Evolutionary conservation across 1,139 yeast genomes (phyloP), one percentile per base, ranked within the genome.

Genomic region (Nematodospora anomalae): DNA sequence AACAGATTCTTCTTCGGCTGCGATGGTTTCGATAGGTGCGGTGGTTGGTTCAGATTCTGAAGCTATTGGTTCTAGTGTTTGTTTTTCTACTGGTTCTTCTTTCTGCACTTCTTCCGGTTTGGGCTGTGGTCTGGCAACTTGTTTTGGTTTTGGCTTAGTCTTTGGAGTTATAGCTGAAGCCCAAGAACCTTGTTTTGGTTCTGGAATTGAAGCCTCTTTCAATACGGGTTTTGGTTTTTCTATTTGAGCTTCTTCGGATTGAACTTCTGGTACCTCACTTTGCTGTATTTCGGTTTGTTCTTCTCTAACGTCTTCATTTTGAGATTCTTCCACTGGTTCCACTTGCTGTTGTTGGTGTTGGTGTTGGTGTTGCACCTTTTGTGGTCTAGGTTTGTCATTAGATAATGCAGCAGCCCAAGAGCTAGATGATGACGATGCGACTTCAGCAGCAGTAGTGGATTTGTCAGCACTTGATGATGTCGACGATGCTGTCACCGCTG

Each of bases 151-250:
- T 28, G 69, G 66, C 47, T 56, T 67, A 43, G 71, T 66, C 51
- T 74, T 73, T 44, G 83, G 80, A 37, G 82, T 72, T 47, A 77
- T 76, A 42, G 78, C 78, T 21, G 80, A 68, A 23, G 80, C 83
- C 83, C 83, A 77, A 4, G 81, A 66, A 14, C 67, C 60, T 46
- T 62, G 58, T 46, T 55, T 49, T 42, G 54, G 67, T 38, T 53
- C 54, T 20, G 70, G 62, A 32, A 62, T 51, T 20, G 60, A 46
- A 23, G 67, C 62, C 44, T 54, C 55, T 42, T 57, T 62, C 45
- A 58, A 55, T 29, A 49, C 58, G 26, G 62, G 58, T 37, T 55
- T 54, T 16, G 45, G n/a, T 12, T 30, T 27, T 40, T 44, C 48
- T 32, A 42, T 34, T 30, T 49, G 35, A 23, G 41, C 40, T 24